These are phyloP conservation scores for Endogone sp. DNA, from an alignment of 192 early-diverging fungal genomes.

Conservation along the genomic window DNA sequence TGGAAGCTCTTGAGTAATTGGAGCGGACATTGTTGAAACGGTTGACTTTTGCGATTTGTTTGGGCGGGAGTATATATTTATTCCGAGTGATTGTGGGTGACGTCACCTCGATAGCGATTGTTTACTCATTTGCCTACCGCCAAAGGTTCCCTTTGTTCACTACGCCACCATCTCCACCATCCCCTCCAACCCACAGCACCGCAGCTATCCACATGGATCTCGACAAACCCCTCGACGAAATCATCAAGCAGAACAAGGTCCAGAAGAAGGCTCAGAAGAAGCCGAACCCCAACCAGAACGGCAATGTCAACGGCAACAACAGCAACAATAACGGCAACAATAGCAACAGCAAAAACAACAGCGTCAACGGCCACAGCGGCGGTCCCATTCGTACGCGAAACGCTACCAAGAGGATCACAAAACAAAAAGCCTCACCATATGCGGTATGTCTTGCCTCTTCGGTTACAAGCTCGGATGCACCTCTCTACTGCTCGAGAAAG, in stretches of 20 bases:
- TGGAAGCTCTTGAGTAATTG: conserved; percentile 63
- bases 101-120: not conserved
- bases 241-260: conserved; percentile 28
- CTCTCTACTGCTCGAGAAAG: not conserved
- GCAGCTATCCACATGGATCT: conserved; percentile 21
- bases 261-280: conserved; percentile 15
- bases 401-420: conserved; percentile 16
- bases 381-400: conserved; percentile 17
- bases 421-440: conserved; percentile 21
- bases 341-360: conserved; percentile 4
- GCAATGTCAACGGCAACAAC: conserved; percentile 1
- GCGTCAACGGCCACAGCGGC: conserved; percentile 5
- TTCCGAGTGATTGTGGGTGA: not conserved
- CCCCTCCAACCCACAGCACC: not conserved
- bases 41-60: not conserved
- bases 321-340: not conserved
- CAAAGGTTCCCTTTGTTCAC: not conserved
- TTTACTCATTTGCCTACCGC: not conserved
- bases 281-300: not conserved
- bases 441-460: conserved; percentile 19
- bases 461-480: not conserved
- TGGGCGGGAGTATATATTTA: not conserved
- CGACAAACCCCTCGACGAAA: conserved; percentile 36
- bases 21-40: conserved; percentile 2
- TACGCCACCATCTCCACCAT: not conserved